A percentile compares a stretch with the other conserved stretches of the same genome.
Evolutionary conservation across 2,329 filamentous ascomycete genomes (phyloP).

Genomic region (Colletotrichum somersetense): DNA sequence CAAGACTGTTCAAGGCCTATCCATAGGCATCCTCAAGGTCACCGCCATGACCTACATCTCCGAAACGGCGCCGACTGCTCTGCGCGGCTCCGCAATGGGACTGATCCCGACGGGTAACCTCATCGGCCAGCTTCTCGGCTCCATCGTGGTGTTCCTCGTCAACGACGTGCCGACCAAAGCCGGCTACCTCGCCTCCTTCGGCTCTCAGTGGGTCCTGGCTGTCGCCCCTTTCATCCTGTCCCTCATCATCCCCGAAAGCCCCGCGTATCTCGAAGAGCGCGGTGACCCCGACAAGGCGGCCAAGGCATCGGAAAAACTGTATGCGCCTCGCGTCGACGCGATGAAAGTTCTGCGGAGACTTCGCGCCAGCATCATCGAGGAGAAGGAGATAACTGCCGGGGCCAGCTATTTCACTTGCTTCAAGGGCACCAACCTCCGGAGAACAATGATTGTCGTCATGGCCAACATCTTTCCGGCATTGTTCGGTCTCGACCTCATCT

Average conservation of each 20-base stretch:
- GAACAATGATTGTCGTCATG: conserved; percentile 56
- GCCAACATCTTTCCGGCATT: conserved; percentile 57
- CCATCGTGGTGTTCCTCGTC: conserved; percentile 44
- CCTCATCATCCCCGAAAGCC: conserved; percentile 47
- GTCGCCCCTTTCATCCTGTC: conserved; percentile 45
- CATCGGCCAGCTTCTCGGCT: conserved; percentile 47
- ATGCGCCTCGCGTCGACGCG: conserved; percentile 42
- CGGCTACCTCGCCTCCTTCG: conserved; percentile 47
- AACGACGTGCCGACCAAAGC: conserved; percentile 42
- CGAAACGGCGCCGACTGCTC: conserved; percentile 46
- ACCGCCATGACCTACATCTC: conserved; percentile 55
- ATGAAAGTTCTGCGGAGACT: conserved; percentile 42
- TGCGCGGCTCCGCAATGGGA: conserved; percentile 47
- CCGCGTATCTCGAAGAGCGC: conserved; percentile 44
- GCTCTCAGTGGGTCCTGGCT: conserved; percentile 45
- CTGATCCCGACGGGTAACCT: conserved; percentile 48
- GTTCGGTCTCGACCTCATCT: conserved; percentile 59
- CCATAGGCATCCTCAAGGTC: conserved; percentile 46
- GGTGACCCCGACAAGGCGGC: conserved; percentile 42
- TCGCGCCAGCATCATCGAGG: conserved; percentile 55
- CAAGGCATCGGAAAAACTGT: conserved; percentile 42
- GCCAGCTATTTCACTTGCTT: conserved; percentile 59
- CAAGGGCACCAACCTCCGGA: conserved; percentile 54
- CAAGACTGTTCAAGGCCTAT: conserved; percentile 46
- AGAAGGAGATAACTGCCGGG: conserved; percentile 48